Percentiles rank a stretch among this genome's conserved stretches.
These are phyloP conservation scores for Pezicula rhizophila DNA, from an alignment of 2,329 filamentous ascomycete genomes.

Conservation along the genomic window DNA sequence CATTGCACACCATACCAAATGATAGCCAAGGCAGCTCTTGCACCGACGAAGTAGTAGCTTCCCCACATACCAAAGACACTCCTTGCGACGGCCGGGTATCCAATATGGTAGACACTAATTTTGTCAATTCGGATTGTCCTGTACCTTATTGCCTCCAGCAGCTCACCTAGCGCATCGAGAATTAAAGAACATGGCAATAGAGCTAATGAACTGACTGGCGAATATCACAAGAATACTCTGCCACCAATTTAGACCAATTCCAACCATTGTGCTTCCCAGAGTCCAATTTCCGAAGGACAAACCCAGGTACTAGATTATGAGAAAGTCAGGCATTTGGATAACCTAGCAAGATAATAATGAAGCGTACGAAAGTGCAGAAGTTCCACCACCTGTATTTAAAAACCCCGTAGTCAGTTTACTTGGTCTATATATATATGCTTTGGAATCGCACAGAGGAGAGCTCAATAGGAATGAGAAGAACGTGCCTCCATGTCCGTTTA, in stretches of 20 bases:
- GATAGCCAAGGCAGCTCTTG: conserved; percentile 37
- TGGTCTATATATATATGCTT: neutral
- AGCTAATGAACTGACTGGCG: conserved; percentile 34
- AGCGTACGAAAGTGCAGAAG: conserved; percentile 28
- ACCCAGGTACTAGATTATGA: conserved; percentile 23
- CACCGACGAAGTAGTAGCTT: conserved; percentile 33
- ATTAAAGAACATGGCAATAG: conserved; percentile 38
- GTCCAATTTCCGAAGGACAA: conserved; percentile 38
- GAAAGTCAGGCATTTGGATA: no score
- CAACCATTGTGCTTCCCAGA: conserved; percentile 33
- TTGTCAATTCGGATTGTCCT: no score
- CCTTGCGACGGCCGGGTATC: conserved; percentile 30
- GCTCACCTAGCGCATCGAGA: conserved; percentile 28
- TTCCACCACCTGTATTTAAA: conserved; percentile 27
- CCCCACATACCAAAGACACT: conserved; percentile 40
- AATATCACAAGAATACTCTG: conserved; percentile 38
- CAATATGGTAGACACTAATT: conserved; percentile 33
- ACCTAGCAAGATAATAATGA: no score
- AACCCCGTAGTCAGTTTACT: conserved; percentile 10
- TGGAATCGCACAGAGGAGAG: no score
- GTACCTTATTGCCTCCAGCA: no score
- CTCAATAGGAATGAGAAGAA: no score
- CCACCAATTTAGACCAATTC: conserved; percentile 40
- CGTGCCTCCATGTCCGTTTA: conserved; percentile 27
- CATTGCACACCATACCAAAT: conserved; percentile 61